Base-by-base conservation (phyloP, 139 green algal species). In the Limnomonas spitsbergensis region DNA sequence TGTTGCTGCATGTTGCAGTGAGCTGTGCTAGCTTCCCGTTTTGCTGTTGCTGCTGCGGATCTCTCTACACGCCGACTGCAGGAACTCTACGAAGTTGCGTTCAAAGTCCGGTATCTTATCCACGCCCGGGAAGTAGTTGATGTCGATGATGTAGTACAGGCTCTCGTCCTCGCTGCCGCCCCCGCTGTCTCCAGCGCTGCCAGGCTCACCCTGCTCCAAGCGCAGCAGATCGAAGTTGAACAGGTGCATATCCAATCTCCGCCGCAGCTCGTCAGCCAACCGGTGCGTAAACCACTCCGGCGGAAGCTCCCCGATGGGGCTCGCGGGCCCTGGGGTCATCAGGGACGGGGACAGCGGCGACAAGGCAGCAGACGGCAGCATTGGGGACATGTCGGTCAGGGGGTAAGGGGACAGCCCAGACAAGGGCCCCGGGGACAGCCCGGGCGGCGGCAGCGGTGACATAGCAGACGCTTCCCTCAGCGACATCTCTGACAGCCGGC, bases 211-310 rank as follows among this genome's bases (percentile, higher is more conserved):
- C 26, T 7, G 6, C 26, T 72, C 27, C 61, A 86, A 81, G 9
- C 47, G 47, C 47, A 96, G 88, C 4, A 96, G 78, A 66, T 96
- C 92, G 81, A 97, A 96, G 74, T 96, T 97, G 75, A 96, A 96
- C 27, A 96, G 87, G 53, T 87, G 81, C 52, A 97, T 79, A 1
- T 87, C 81, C 26, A 94, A 76, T 67, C 78, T 32, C 2, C 71
- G 9, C 35, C 89, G 81, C 66, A 96, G 71, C 47, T 69, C 69
- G n/a, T 38, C 40, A 2, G 90, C 89, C 42, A 97, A 81, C 7
- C 56, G 78, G n/a, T 84, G 69, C 36, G 88, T 90, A 0, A 93
- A 38, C 92, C 92, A 96, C 29, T 89, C 78, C 1, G 92, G 92
- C 4, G 92, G 92, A 9, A 39, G 42, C 36, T 40, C 29, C 20